Conservation (phyloP, 192 early-diverging fungal genomes). For the Thamnidium elegans region DNA sequence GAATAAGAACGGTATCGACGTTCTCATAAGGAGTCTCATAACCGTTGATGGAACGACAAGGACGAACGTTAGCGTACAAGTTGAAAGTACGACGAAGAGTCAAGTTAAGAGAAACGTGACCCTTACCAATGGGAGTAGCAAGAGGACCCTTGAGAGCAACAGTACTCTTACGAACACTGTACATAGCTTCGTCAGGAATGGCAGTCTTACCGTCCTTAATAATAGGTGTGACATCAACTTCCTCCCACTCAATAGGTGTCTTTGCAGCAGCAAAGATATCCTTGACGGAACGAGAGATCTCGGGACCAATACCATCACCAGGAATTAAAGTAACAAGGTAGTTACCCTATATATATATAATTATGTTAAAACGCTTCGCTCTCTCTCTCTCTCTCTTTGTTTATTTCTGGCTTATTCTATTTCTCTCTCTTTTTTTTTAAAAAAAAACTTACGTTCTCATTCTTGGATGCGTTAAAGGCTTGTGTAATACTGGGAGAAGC, state of each 20-base stretch:
- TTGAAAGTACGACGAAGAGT: constrained; percentile 90
- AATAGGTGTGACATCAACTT: constrained; percentile 88
- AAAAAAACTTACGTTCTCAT: constrained; percentile 50
- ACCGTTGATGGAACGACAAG: constrained; percentile 92
- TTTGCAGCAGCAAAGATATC: constrained; percentile 87
- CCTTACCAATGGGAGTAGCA: constrained; percentile 97
- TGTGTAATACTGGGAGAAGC: constrained; percentile 44
- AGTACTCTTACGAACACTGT: constrained; percentile 91
- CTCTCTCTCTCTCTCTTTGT: too few species aligned
- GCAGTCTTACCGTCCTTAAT: constrained; percentile 87
- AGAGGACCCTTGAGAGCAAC: constrained; percentile 96
- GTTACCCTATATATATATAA: constrained; percentile 54
- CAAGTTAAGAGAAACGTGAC: constrained; percentile 93
- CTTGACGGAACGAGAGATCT: constrained; percentile 91
- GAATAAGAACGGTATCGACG: constrained; percentile 95
- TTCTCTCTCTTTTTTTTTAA: not conserved
- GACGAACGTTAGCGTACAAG: constrained; percentile 96
- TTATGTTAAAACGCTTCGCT: not conserved
- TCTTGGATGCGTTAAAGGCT: constrained; percentile 49
- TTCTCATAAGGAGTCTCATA: constrained; percentile 94
- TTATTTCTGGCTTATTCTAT: not conserved
- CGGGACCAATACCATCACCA: constrained; percentile 97
- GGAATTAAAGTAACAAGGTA: constrained; percentile 92
- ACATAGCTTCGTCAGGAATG: constrained; percentile 86
- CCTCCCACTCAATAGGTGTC: constrained; percentile 95